Conservation (phyloP, 2,329 filamentous ascomycete genomes). For the Emmonsia crescens region DNA sequence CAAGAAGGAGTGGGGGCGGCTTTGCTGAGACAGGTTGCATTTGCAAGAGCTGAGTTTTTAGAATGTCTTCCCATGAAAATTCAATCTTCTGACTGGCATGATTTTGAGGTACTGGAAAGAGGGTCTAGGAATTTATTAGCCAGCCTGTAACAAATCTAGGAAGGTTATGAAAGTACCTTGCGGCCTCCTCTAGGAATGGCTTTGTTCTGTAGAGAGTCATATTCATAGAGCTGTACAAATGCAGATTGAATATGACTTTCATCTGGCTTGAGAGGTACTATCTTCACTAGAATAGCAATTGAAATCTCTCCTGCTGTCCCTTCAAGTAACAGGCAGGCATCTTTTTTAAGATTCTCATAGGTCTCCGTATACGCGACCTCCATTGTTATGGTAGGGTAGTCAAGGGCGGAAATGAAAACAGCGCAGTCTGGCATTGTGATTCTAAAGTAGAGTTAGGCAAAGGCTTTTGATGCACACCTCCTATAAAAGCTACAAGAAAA, state of each 20-base stretch:
- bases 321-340: background rate
- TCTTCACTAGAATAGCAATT: background rate
- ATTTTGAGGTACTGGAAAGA: background rate
- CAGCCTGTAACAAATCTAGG: background rate
- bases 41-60: background rate
- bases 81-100: background rate
- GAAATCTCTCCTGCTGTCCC: background rate
- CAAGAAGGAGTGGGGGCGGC: background rate
- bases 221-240: background rate
- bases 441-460: background rate
- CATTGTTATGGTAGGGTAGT: background rate
- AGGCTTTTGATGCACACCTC: no score
- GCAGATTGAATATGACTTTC: background rate
- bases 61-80: background rate
- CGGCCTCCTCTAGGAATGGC: background rate
- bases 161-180: background rate
- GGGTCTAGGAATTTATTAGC: background rate
- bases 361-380: background rate
- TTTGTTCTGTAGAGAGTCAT: background rate
- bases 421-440: background rate
- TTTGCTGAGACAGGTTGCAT: background rate
- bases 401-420: background rate
- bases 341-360: background rate
- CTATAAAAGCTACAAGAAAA: background rate
- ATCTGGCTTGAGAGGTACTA: background rate